phyloP scores from a whole-genome alignment of 768 basidiomycete species.

The Cubamyces sp. region DNA sequence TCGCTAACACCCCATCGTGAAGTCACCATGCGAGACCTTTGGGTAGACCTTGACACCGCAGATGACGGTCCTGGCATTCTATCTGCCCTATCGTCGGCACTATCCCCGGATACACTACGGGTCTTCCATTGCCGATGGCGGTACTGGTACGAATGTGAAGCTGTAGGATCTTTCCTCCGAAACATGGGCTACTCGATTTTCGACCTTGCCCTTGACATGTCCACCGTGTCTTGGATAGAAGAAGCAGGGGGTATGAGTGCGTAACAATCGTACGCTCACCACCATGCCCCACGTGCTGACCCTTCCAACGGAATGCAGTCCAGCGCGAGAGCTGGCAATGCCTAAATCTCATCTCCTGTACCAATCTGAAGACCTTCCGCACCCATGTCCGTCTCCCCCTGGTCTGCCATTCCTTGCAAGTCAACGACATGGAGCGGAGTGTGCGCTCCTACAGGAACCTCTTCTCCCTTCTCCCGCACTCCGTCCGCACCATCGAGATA shows the following conservation, averaged over 20 bases:
- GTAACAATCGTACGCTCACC: neutral
- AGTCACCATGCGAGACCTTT: slow-evolving; percentile 5
- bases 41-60: slow-evolving; percentile 7
- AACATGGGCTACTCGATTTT: neutral
- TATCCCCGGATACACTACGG: neutral
- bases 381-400: neutral
- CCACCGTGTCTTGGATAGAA: slow-evolving; percentile 10
- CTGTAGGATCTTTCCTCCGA: slow-evolving; percentile 4
- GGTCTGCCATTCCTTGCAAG: neutral
- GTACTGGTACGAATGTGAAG: neutral
- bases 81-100: neutral
- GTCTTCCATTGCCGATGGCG: slow-evolving; percentile 12
- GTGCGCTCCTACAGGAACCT: slow-evolving; percentile 6
- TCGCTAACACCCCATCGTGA: neutral
- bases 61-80: slow-evolving; percentile 13
- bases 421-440: neutral
- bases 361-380: slow-evolving; percentile 9
- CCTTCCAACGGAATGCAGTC: neutral
- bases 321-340: neutral
- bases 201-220: slow-evolving; percentile 9
- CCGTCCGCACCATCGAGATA: slow-evolving; percentile 5
- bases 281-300: neutral
- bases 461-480: neutral
- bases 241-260: slow-evolving; percentile 8
- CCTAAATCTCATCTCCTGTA: neutral